Conservation (phyloP, 2,329 filamentous ascomycete species). For the Hypoxylon sp. region DNA sequence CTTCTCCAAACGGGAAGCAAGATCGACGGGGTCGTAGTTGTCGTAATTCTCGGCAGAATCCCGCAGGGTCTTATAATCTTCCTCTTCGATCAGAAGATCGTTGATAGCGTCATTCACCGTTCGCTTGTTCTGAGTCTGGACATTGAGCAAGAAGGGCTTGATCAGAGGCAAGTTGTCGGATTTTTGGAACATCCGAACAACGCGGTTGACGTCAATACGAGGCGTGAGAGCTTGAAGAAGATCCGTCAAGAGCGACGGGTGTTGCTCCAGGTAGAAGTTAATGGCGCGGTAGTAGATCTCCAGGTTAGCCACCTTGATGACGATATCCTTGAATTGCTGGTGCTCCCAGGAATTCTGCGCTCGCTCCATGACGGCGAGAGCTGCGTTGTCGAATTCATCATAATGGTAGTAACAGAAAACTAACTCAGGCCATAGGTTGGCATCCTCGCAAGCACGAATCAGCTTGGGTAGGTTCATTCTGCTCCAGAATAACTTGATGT, state of each 20-base stretch:
- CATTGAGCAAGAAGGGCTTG: constrained; percentile 97
- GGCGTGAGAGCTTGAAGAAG: constrained; percentile 91
- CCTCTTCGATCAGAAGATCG: constrained; percentile 96
- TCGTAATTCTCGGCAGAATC: constrained; percentile 99
- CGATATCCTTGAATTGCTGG: constrained; percentile 98
- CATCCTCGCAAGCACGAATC: constrained; percentile 92
- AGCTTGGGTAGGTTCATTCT: constrained; percentile 98
- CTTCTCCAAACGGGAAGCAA: constrained; percentile 93
- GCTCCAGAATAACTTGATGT: constrained; percentile 98
- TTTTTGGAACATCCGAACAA: constrained; percentile 99
- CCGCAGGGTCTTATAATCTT: constrained; percentile 97
- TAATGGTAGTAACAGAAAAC: constrained; percentile 99
- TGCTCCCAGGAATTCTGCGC: constrained; percentile 99
- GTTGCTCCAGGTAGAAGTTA: constrained; percentile 97
- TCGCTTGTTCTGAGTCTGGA: constrained; percentile 97
- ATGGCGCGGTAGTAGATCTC: constrained; percentile 99
- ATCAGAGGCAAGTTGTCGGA: constrained; percentile 98
- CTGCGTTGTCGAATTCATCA: constrained; percentile 97
- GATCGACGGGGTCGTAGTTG: constrained; percentile 96
- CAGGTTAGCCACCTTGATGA: constrained; percentile 96
- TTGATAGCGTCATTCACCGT: constrained; percentile 98
- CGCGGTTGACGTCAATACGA: constrained; percentile 96
- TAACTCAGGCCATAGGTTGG: constrained; percentile 95
- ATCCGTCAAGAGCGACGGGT: constrained; percentile 95
- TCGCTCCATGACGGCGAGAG: constrained; percentile 96